A percentile compares a stretch with the other conserved stretches of the same genome.
Evolutionary conservation across 208 protist genomes (phyloP).

Genomic region (Trypanosoma melophagium): DNA sequence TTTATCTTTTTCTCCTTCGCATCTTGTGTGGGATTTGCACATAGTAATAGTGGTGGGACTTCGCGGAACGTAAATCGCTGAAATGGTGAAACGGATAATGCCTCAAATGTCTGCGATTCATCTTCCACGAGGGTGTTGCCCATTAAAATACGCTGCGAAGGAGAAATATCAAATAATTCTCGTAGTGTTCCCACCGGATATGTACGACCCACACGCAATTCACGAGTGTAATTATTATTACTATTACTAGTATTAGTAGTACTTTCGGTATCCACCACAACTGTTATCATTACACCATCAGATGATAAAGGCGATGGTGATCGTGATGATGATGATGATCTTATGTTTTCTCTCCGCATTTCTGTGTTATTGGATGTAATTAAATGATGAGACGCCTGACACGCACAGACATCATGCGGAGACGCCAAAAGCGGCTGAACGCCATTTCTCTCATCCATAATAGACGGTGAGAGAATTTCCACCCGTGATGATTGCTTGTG

Average conservation of each 20-base stretch:
- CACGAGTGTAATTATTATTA: constrained; percentile 21
- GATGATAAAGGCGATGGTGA: too few relatives aligned
- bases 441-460: too few relatives aligned
- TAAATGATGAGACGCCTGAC: neutral
- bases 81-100: neutral
- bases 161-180: constrained; percentile 45
- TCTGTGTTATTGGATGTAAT: neutral
- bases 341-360: too few relatives aligned
- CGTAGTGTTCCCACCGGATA: constrained; percentile 62
- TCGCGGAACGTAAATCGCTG: constrained; percentile 13
- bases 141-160: constrained; percentile 32
- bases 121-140: constrained; percentile 25
- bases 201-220: constrained; percentile 42
- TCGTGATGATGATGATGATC: too few relatives aligned
- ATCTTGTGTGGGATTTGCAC: too few relatives aligned
- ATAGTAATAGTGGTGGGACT: too few relatives aligned
- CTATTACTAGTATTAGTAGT: neutral
- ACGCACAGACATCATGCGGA: neutral
- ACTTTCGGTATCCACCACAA: neutral
- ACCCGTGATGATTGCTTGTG: too few relatives aligned
- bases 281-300: too few relatives aligned
- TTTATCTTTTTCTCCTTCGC: too few relatives aligned
- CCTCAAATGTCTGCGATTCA: constrained; percentile 25
- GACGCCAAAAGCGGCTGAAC: too few relatives aligned
- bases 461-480: too few relatives aligned